Percentiles rank a stretch among this genome's conserved stretches.
These are phyloP conservation scores for Lachnellula suecica DNA, from an alignment of 2,329 filamentous ascomycete species.

Conservation along the genomic window DNA sequence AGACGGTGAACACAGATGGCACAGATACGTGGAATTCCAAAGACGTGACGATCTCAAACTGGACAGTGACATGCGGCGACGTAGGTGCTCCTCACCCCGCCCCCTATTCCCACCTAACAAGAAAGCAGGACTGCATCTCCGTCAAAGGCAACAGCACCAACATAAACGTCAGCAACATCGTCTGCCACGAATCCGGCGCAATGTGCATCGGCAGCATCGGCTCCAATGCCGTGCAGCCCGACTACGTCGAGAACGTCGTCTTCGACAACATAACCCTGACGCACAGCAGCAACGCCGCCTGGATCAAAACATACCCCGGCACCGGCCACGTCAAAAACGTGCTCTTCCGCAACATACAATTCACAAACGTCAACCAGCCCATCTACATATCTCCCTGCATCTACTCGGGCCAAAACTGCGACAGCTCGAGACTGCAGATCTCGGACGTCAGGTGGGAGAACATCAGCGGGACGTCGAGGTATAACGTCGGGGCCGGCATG, in stretches of 20 bases:
- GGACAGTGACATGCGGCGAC: constrained; percentile 48
- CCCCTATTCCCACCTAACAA: background rate
- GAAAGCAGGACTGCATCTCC: constrained; percentile 47
- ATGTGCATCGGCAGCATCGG: constrained; percentile 48
- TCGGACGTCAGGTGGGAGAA: constrained; percentile 60
- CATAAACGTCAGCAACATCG: constrained; percentile 57
- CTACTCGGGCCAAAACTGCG: constrained; percentile 41
- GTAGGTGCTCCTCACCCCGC: background rate
- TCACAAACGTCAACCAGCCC: constrained; percentile 46
- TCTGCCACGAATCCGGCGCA: constrained; percentile 58
- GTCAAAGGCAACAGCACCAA: constrained; percentile 59
- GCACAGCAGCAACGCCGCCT: constrained; percentile 34
- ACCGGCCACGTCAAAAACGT: constrained; percentile 35
- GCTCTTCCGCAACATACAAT: constrained; percentile 29
- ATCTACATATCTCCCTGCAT: constrained; percentile 49
- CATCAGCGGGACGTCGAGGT: constrained; percentile 53
- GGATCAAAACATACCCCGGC: constrained; percentile 38
- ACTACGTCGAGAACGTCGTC: constrained; percentile 54
- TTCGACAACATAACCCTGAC: constrained; percentile 45
- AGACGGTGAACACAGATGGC: constrained; percentile 62
- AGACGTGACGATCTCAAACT: constrained; percentile 48
- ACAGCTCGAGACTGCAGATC: constrained; percentile 57
- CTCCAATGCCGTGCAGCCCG: constrained; percentile 51
- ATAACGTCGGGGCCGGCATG: constrained; percentile 17
- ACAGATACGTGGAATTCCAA: constrained; percentile 60